phyloP scores from a whole-genome alignment of 2,329 filamentous ascomycete species.

The Podosphaera xanthii region DNA sequence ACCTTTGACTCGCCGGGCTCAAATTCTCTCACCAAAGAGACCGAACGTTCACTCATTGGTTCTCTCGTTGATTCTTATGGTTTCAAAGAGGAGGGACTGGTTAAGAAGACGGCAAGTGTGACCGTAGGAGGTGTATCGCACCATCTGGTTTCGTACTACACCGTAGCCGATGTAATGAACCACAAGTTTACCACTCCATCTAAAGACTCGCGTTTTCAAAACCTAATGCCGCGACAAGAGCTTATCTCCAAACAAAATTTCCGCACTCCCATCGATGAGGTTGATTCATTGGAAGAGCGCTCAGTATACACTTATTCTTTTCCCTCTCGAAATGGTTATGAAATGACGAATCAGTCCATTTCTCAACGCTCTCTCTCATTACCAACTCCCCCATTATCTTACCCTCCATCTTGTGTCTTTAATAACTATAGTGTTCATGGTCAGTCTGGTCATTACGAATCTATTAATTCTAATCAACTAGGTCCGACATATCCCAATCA shows the following conservation, averaged over 20 bases:
- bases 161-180: slow-evolving; percentile 47
- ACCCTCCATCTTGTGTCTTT: slow-evolving; percentile 7
- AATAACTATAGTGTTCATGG: slow-evolving; percentile 5
- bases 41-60: slow-evolving; percentile 33
- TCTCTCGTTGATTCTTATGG: slow-evolving; percentile 76
- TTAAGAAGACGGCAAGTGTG: slow-evolving; percentile 87
- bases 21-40: slow-evolving; percentile 13
- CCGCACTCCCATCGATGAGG: slow-evolving; percentile 39
- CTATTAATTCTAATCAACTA: slow-evolving; percentile 5
- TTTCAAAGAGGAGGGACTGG: slow-evolving; percentile 60
- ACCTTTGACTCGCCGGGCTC: slow-evolving; percentile 7
- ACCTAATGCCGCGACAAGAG: slow-evolving; percentile 31
- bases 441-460: slow-evolving; percentile 8
- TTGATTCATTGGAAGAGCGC: slow-evolving; percentile 19
- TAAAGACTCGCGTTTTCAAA: slow-evolving; percentile 25
- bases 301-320: slow-evolving; percentile 11
- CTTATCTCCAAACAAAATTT: slow-evolving; percentile 42
- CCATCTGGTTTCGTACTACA: slow-evolving; percentile 80
- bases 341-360: slow-evolving; percentile 15
- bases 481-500: slow-evolving; percentile 6
- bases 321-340: slow-evolving; percentile 9
- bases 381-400: slow-evolving; percentile 12
- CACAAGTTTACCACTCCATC: slow-evolving; percentile 33
- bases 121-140: slow-evolving; percentile 52
- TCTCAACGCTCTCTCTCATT: slow-evolving; percentile 12